phyloP scores from a whole-genome alignment of 2,329 filamentous ascomycete genomes.

The Phyllachora maydis region DNA sequence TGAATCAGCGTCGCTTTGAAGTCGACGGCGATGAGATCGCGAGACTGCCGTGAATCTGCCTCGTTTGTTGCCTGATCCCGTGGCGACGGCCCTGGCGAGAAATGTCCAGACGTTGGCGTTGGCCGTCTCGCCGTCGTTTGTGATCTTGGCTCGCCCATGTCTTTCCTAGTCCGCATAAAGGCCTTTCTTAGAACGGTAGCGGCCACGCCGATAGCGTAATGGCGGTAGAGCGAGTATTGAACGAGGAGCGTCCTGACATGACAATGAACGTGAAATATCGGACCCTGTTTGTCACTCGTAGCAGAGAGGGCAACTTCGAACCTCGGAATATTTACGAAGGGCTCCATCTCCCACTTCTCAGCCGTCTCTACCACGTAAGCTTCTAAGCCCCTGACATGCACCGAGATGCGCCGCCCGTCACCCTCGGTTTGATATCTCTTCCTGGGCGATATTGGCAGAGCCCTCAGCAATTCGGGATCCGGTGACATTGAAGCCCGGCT shows the following conservation, averaged over 20 bases:
- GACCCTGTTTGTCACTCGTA: slow-evolving; percentile 66
- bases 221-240: slow-evolving; percentile 83
- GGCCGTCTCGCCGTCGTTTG: slow-evolving; percentile 8
- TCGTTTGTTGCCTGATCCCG: slow-evolving; percentile 13
- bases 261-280: slow-evolving; percentile 72
- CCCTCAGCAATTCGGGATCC: slow-evolving; percentile 40
- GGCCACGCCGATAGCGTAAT: slow-evolving; percentile 77
- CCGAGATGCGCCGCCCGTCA: slow-evolving; percentile 63
- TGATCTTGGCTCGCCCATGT: slow-evolving; percentile 15
- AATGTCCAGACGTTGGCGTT: slow-evolving; percentile 6
- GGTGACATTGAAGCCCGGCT: slow-evolving; percentile 49
- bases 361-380: slow-evolving; percentile 77
- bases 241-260: slow-evolving; percentile 59
- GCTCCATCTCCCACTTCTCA: slow-evolving; percentile 66
- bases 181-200: slow-evolving; percentile 52
- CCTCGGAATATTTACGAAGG: slow-evolving; percentile 68
- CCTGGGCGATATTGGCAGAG: slow-evolving; percentile 27
- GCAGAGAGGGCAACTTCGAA: slow-evolving; percentile 79
- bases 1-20: slow-evolving; percentile 67
- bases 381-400: slow-evolving; percentile 71
- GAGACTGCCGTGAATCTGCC: slow-evolving; percentile 12
- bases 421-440: slow-evolving; percentile 34
- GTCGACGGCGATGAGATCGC: slow-evolving; percentile 64
- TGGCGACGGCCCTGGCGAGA: slow-evolving; percentile 6
- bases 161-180: slow-evolving; percentile 32